Conservation (phyloP, 2,329 filamentous ascomycete species). For the Dactylellina parvicollis region DNA sequence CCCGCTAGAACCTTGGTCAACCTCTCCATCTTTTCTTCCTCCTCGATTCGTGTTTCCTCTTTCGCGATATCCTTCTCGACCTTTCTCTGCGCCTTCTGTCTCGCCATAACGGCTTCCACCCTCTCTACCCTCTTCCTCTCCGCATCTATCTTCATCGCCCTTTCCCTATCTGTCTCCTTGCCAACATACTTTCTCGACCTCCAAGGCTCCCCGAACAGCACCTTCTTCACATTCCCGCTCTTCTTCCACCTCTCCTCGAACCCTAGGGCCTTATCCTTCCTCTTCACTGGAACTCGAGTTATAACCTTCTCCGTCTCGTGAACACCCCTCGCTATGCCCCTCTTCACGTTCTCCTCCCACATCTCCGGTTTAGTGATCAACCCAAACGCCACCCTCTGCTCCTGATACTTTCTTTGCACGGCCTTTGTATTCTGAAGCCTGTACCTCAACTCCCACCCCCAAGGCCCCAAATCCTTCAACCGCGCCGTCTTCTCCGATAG, state of each 20-base stretch:
- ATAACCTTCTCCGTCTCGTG: slow-evolving; percentile 20
- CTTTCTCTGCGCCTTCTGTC: slow-evolving; percentile 55
- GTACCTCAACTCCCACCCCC: slow-evolving; percentile 91
- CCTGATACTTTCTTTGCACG: slow-evolving; percentile 73
- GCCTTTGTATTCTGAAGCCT: slow-evolving; percentile 81
- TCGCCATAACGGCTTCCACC: slow-evolving; percentile 60
- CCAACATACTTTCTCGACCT: slow-evolving; percentile 62
- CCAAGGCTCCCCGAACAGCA: slow-evolving; percentile 60
- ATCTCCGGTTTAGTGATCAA: slow-evolving; percentile 65
- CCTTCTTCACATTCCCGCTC: slow-evolving; percentile 59
- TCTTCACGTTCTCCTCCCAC: slow-evolving; percentile 54
- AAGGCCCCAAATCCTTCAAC: slow-evolving; percentile 85
- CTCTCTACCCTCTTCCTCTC: slow-evolving; percentile 61
- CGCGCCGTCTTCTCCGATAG: slow-evolving; percentile 80
- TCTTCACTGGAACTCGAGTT: slow-evolving; percentile 12
- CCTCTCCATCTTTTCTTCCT: slow-evolving; percentile 22
- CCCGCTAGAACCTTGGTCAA: slow-evolving; percentile 26
- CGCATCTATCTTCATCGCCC: slow-evolving; percentile 63
- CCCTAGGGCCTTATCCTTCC: slow-evolving; percentile 60
- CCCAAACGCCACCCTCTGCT: slow-evolving; percentile 73
- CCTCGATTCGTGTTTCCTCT: slow-evolving; percentile 38
- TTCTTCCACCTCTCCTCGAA: slow-evolving; percentile 58
- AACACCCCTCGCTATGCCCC: slow-evolving; percentile 34
- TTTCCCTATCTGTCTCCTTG: slow-evolving; percentile 61
- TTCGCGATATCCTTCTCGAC: slow-evolving; percentile 57